Base-by-base conservation (phyloP, 202 grass and related monocot genomes). In the Panicum virgatum region DNA sequence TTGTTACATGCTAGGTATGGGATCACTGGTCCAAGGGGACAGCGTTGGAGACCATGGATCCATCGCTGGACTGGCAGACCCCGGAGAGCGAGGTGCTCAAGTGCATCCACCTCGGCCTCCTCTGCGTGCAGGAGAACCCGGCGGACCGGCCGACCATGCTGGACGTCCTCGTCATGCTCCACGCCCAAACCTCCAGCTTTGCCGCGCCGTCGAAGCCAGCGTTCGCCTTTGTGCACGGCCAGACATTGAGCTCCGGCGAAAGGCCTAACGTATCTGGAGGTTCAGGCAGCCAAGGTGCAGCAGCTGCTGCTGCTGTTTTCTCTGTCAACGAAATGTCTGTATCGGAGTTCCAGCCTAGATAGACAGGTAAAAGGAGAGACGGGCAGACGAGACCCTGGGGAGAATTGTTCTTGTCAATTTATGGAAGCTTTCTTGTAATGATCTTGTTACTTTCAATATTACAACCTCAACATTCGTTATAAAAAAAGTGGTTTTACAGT, bases 81-180 rank as follows among this genome's bases (percentile, higher is more conserved):
- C 12, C 29, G 7, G 80, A 62, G 54, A 61, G 53, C 7, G 76
- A 80, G 70, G 70, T 60, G 62, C 40, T 86, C 50, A 81, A 73
- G 43, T 85, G 75, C 66, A 34, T 64, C 45, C 75, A 79, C 2
- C 18, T 72, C 2, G 75, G 40, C 0, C 83, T 78, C 15, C 73
- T 84, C 42, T 76, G 72, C 72, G 62, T 68, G 40, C 73, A 84
- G 81, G 81, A 66, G 20, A 71, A 85, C 53, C 74, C 83, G 10
- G 65, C 66, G 16, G 74, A 63, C 54, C 23, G 83, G 23, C 83
- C 83, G 0, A 54, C 45, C 15, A 80, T 79, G 76, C 18, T 85
- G 5, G 68, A 39, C 66, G 67, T 85, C 57, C 36, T 85, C 75
- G 44, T 65, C 10, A 79, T 85, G 66, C 83, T 85, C 10, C 57